Evolutionary conservation across 768 basidiomycete genomes (phyloP), one percentile per base, ranked within the genome.

Genomic region (Strobilomyces echinocephalus): DNA sequence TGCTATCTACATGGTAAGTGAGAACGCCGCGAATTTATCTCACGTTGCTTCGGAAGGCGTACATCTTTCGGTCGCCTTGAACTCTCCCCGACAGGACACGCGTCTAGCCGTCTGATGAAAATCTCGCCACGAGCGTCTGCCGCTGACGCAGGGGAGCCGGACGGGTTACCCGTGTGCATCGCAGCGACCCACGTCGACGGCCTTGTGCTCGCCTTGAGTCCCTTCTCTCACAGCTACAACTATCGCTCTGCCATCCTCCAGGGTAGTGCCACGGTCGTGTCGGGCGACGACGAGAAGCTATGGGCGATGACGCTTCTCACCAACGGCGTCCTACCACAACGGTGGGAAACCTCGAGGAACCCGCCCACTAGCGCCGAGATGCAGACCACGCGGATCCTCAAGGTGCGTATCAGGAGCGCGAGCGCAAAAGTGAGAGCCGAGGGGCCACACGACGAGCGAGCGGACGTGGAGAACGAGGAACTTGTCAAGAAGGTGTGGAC

Each of bases 61-160:
- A 0, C 21, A 34, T 8, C 18, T 41, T 18, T 26, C 14, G 31
- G 53, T 46, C 16, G 10, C 35, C 36, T 41, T 38, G 6, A 46
- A 33, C 21, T 2, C 9, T 1, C 21, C 7, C 16, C 39, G 30
- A 9, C 30, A 66, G 63, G 63, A 7, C 52, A 65, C 41, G 30
- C 48, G 4, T 66, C 63, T 12, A 65, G 64, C 24, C 61, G 63
- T 26, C 64, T 65, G 20, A 66, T 66, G 63, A 65, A 66, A 49
- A 50, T 66, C 39, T 46, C 63, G 0, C 14, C 55, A 3, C 10
- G 42, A 9, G 10, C 40, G 3, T 49, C 52, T 30, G 16, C 35
- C 5, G 43, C 20, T 10, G 36, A 39, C 21, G 18, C 21, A 26
- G 24, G 3, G 1, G 58, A 50, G 35, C 38, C 43, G 2, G 48